phyloP scores from a whole-genome alignment of 345 rosid species.

The Heritiera littoralis region DNA sequence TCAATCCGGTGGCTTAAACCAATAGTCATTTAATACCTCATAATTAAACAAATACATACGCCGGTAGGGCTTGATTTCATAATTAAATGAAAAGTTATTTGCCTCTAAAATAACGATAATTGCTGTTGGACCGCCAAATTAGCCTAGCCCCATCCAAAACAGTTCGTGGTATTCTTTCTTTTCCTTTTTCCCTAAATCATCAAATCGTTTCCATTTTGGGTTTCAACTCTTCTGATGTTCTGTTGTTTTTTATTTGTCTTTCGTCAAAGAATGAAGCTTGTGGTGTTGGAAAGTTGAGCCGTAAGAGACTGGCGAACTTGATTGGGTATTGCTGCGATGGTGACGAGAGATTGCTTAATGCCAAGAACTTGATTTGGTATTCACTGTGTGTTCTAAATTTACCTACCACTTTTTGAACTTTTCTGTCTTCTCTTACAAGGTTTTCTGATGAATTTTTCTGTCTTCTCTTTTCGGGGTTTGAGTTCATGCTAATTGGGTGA shows the following conservation, averaged over 20 bases:
- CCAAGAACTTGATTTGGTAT: slow-evolving; percentile 86
- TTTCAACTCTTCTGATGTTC: slow-evolving; percentile 15
- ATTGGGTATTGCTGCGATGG: slow-evolving; percentile 95
- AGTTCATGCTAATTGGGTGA: too few species aligned
- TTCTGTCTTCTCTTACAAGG: too few species aligned
- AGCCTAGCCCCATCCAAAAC: slow-evolving; percentile 94
- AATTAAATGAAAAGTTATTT: too few species aligned
- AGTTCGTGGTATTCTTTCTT: slow-evolving; percentile 58
- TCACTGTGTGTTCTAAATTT: slow-evolving; percentile 61
- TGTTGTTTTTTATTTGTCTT: background rate
- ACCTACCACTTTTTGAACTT: background rate
- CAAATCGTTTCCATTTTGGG: slow-evolving; percentile 21
- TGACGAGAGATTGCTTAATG: slow-evolving; percentile 87
- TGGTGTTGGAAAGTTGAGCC: too few species aligned
- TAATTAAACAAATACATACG: too few species aligned
- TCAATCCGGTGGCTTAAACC: too few species aligned
- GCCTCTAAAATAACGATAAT: slow-evolving; percentile 42
- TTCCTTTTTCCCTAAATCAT: background rate
- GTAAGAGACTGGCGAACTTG: slow-evolving; percentile 72
- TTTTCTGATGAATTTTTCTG: too few species aligned
- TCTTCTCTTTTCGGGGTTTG: too few species aligned
- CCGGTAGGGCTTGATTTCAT: too few species aligned
- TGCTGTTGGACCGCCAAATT: slow-evolving; percentile 65
- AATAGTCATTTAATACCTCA: too few species aligned
- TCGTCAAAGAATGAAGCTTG: slow-evolving; percentile 68